These are phyloP conservation scores for Heteromeles arbutifolia DNA, from an alignment of 306 rosid genomes.

Conservation along the genomic window DNA sequence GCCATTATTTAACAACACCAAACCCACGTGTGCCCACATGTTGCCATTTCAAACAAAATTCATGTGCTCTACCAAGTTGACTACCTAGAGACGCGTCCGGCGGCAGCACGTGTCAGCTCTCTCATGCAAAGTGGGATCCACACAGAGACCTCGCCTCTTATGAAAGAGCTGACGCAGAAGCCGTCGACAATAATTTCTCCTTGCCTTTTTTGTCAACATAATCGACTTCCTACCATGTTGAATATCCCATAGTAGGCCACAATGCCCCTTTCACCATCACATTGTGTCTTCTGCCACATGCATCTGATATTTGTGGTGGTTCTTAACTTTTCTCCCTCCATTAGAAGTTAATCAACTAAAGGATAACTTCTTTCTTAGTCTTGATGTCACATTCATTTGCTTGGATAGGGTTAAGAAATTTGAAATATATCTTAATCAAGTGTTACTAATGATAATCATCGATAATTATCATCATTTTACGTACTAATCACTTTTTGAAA, in stretches of 20 bases:
- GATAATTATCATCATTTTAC: neutral
- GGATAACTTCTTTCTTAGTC: neutral
- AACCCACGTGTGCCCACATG: neutral
- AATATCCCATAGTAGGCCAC: neutral
- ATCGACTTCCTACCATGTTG: neutral
- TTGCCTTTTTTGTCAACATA: neutral
- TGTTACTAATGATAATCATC: neutral
- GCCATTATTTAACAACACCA: neutral
- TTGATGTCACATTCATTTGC: neutral
- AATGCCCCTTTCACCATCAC: neutral
- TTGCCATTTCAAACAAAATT: neutral
- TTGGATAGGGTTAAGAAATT: too few species aligned
- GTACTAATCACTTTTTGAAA: neutral
- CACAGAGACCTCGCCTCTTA: too few species aligned
- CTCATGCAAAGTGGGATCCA: too few species aligned
- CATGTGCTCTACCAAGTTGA: neutral
- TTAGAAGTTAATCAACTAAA: neutral
- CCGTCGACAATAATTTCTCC: neutral
- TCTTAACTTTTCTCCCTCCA: neutral
- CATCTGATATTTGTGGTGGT: neutral
- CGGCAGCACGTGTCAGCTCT: too few species aligned
- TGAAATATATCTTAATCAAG: neutral
- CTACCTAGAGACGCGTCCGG: neutral
- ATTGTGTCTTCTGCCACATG: neutral
- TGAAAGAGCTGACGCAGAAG: too few species aligned